Percentiles rank a stretch among this genome's conserved stretches.
Evolutionary conservation across 305 asterid species (phyloP).

Genomic region (Solanum hybrid): DNA sequence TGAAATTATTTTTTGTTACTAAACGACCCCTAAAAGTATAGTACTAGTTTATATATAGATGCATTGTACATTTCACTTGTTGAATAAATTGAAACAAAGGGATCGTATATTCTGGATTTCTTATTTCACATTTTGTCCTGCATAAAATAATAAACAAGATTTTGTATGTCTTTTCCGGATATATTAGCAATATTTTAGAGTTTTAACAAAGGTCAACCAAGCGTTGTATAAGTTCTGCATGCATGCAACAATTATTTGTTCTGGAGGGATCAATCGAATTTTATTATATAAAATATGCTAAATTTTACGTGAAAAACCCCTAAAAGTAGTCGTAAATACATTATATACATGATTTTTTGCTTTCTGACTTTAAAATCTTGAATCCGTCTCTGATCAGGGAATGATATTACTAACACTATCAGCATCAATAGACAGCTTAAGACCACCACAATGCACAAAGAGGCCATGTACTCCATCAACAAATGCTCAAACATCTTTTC

Average conservation of each 20-base stretch:
- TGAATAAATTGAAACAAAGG: not conserved
- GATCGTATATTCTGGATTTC: too few relatives aligned
- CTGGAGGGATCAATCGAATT: not conserved
- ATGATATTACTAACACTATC: conserved; percentile 62
- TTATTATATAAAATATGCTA: too few relatives aligned
- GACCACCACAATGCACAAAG: conserved; percentile 46
- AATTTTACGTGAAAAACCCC: accelerated
- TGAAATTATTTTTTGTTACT: not conserved
- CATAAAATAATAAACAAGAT: too few relatives aligned
- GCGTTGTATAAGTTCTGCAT: not conserved
- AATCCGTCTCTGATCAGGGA: conserved; percentile 25
- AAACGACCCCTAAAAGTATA: not conserved
- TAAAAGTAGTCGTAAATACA: not conserved
- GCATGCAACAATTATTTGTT: not conserved
- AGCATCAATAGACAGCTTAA: conserved; percentile 49
- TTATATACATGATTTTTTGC: not conserved
- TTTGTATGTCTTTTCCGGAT: not conserved
- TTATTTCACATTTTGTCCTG: too few relatives aligned
- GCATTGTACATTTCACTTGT: not conserved
- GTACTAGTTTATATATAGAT: not conserved
- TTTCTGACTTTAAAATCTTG: not conserved
- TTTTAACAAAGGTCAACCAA: not conserved
- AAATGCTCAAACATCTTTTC: conserved; percentile 34
- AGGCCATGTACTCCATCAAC: conserved; percentile 50
- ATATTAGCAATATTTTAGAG: too few relatives aligned